These are phyloP conservation scores for Hyaloperonospora arabidopsidis DNA, from an alignment of 352 stramenopile species.

Conservation along the genomic window DNA sequence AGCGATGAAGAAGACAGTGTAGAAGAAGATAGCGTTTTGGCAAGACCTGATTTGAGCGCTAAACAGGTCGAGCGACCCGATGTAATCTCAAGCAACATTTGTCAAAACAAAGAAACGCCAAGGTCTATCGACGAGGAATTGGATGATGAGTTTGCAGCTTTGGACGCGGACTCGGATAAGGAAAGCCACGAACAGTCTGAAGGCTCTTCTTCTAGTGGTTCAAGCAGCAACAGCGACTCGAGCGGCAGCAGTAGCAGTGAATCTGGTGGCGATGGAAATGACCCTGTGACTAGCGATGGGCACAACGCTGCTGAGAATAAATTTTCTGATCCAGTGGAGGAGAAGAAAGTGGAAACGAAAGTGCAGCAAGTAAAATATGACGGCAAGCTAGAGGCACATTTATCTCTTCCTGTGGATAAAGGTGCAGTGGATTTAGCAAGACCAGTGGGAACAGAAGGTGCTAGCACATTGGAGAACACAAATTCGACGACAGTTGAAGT, in stretches of 20 bases:
- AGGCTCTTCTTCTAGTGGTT: slow-evolving; percentile 25
- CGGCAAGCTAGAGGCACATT: not conserved
- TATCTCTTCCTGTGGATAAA: not conserved
- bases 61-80: not conserved
- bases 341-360: not conserved
- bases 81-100: not conserved
- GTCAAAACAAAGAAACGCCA: not conserved
- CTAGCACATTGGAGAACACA: slow-evolving; percentile 3
- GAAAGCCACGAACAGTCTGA: slow-evolving; percentile 5
- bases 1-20: slow-evolving; percentile 7
- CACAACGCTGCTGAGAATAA: not conserved
- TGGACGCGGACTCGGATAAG: slow-evolving; percentile 24
- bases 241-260: slow-evolving; percentile 31
- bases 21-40: slow-evolving; percentile 10
- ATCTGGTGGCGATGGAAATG: slow-evolving; percentile 8
- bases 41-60: not conserved
- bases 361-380: not conserved
- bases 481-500: slow-evolving; percentile 6
- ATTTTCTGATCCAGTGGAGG: not conserved
- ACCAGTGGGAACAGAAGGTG: slow-evolving; percentile 8
- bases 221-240: slow-evolving; percentile 28
- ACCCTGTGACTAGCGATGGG: slow-evolving; percentile 1
- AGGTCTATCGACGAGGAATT: slow-evolving; percentile 35
- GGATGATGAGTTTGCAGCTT: slow-evolving; percentile 32
- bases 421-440: slow-evolving; percentile 12